Evolutionary conservation across 441 rosid species (phyloP).

Genomic region (Kokia cookei): DNA sequence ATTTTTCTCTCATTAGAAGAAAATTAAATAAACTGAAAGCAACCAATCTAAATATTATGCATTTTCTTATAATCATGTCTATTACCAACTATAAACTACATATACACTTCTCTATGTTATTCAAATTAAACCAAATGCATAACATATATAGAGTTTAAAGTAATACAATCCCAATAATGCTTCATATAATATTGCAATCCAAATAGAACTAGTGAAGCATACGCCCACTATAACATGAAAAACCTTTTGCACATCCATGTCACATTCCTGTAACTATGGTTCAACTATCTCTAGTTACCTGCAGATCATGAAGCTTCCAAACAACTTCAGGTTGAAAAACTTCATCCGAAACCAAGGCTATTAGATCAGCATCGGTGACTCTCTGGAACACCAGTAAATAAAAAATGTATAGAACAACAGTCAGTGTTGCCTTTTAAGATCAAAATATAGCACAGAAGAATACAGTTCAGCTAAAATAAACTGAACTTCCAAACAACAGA

Average conservation of each 20-base stretch:
- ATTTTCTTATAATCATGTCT: neutral
- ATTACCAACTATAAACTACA: neutral
- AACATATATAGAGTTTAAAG: neutral
- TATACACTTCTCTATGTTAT: neutral
- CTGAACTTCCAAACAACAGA: neutral
- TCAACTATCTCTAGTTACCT: conserved; percentile 36
- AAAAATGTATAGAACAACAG: conserved; percentile 9
- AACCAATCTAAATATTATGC: neutral
- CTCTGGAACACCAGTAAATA: conserved; percentile 41
- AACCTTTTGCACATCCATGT: neutral
- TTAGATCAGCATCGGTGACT: conserved; percentile 83
- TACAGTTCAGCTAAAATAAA: neutral
- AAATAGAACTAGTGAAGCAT: neutral
- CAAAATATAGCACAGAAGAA: neutral
- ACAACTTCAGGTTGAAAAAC: conserved; percentile 84
- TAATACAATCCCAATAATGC: neutral
- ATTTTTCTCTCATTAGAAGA: neutral
- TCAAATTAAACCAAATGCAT: neutral
- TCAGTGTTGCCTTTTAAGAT: neutral
- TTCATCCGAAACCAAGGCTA: conserved; percentile 92
- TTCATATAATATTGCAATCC: neutral
- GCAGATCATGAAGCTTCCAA: conserved; percentile 81
- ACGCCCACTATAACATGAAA: neutral
- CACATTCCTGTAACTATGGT: neutral
- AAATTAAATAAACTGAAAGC: neutral